Evolutionary conservation across 2,329 filamentous ascomycete species (phyloP).

Genomic region (Biscogniauxia sp.): DNA sequence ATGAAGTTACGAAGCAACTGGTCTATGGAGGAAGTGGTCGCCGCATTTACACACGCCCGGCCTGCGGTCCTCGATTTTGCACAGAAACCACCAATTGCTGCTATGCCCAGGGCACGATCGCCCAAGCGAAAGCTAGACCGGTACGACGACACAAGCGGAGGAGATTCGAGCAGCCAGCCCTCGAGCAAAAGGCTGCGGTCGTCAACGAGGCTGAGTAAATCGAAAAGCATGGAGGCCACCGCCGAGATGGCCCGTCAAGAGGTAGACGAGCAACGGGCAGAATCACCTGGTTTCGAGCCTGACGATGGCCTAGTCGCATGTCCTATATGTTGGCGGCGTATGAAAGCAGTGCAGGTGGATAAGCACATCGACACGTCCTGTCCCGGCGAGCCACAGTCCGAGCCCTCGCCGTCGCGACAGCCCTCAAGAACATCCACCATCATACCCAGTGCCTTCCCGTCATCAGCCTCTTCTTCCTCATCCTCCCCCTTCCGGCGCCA

Average conservation of each 20-base stretch:
- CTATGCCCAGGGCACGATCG: constrained; percentile 21
- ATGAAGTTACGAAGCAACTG: constrained; percentile 81
- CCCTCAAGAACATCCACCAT: constrained; percentile 15
- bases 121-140: constrained; percentile 54
- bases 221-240: constrained; percentile 37
- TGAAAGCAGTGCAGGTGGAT: constrained; percentile 78
- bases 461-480: constrained; percentile 16
- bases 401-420: constrained; percentile 11
- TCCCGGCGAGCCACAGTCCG: constrained; percentile 36
- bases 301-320: constrained; percentile 79
- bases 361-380: constrained; percentile 72
- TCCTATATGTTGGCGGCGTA: constrained; percentile 74
- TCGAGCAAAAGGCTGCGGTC: constrained; percentile 51
- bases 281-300: constrained; percentile 18
- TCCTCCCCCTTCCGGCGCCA: constrained; percentile 4
- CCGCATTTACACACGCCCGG: constrained; percentile 69
- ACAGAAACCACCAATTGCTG: constrained; percentile 37
- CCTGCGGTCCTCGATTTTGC: constrained; percentile 64
- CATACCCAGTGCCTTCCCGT: constrained; percentile 5
- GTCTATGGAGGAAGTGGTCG: constrained; percentile 80
- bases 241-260: constrained; percentile 36
- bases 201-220: constrained; percentile 48
- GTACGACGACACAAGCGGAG: constrained; percentile 28
- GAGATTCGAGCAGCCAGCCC: constrained; percentile 24
- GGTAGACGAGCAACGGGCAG: constrained; percentile 23